A percentile compares a stretch with the other conserved stretches of the same genome.
Evolutionary conservation across 495 filamentous ascomycete genomes (phyloP).

Genomic region (Tuber microsphaerosporum): DNA sequence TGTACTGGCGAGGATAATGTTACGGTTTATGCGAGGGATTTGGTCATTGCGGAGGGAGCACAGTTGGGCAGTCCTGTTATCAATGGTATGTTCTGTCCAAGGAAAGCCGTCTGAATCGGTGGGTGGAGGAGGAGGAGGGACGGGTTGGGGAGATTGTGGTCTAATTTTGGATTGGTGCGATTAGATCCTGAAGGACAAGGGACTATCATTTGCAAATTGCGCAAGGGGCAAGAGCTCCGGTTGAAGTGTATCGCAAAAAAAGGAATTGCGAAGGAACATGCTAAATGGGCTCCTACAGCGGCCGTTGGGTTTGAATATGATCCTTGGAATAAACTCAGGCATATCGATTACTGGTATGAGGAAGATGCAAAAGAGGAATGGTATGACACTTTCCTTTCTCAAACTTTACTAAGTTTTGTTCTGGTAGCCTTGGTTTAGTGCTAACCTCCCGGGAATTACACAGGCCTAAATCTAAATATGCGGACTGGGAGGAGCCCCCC

Average conservation of each 20-base stretch:
- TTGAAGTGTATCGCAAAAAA: conserved; percentile 93
- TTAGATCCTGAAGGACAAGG: conserved; percentile 71
- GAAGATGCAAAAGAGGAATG: conserved; percentile 76
- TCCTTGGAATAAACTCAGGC: conserved; percentile 83
- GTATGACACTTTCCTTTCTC: conserved; percentile 52
- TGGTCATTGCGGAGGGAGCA: conserved; percentile 56
- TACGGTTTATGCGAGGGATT: conserved; percentile 81
- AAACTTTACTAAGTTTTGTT: not conserved
- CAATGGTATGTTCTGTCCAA: conserved; percentile 34
- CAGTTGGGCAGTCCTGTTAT: conserved; percentile 79
- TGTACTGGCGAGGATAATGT: conserved; percentile 77
- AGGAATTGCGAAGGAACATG: conserved; percentile 96
- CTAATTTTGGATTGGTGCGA: conserved; percentile 4
- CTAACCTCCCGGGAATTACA: conserved; percentile 1
- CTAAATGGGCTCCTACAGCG: conserved; percentile 88
- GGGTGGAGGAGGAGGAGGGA: not conserved
- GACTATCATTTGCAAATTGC: conserved; percentile 76
- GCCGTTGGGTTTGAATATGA: conserved; percentile 98
- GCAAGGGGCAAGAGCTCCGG: conserved; percentile 78
- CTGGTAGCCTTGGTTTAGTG: not conserved
- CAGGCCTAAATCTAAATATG: conserved; percentile 81
- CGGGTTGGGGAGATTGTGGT: conserved; percentile 10
- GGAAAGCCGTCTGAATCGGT: not conserved
- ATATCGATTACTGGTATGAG: conserved; percentile 92
- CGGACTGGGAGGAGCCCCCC: conserved; percentile 74